Evolutionary conservation across 306 rosid genomes (phyloP), one percentile per base, ranked within the genome.

Genomic region (Vigna trinervia): DNA sequence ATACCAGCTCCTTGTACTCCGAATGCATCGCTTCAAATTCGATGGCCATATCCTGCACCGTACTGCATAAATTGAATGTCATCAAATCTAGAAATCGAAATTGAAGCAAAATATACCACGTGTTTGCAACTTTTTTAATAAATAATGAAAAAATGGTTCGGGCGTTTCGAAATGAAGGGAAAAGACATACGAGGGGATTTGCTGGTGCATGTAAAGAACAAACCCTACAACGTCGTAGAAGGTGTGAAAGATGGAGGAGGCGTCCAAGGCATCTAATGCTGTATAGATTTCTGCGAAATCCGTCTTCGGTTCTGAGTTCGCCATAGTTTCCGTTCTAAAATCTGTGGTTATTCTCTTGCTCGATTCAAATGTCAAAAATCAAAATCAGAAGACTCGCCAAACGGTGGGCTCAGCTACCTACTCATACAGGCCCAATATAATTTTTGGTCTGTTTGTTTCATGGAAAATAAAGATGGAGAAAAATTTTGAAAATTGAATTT

Each of bases 151-250:
- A 38, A 38, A 0, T 4, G 7, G 28, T 36, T 6, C 17, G 51
- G 11, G 7, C 4, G 8, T 63, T 36, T 39, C 15, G 7, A 58
- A 54, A 74, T 10, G 45, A 53, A 58, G 76, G 43, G 72, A 50
- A 36, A 12, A 34, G 67, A 85, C 83, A 72, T 92, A 92, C 97
- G 90, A 84, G 77, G 97, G 99, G 86, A 90, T 87, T 86, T 95
- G 97, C 73, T 92, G 97, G 82, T 95, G 91, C 99, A 90, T 95
- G 82, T 82, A 90, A 39, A 95, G 93, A 5, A 90, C 87, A 74
- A 89, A 90, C 20, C 88, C 90, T 39, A 90, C 79, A 75, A 91
- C 84, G 72, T 92, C 99, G 74, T 83, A 78, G 78, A 95, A 54
- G 81, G 86, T 59, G 77, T 92, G 96, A 69, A 92, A 95, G 80